Evolutionary conservation across 345 rosid genomes (phyloP).

Genomic region (Brassica cretica): DNA sequence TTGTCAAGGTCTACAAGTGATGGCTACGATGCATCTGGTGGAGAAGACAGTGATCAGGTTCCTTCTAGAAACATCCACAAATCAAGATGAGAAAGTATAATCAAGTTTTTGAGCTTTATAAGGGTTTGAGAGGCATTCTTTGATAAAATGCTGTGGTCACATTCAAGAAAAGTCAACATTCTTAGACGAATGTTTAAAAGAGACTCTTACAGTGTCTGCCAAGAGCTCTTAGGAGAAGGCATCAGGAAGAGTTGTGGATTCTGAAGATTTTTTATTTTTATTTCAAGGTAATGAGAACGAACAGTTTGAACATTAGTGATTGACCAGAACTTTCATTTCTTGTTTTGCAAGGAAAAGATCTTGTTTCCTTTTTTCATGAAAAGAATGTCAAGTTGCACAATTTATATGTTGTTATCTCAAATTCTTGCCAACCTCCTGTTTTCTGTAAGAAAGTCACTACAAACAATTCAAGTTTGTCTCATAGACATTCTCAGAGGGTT

Average conservation of each 20-base stretch:
- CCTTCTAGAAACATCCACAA: slow-evolving; percentile 72
- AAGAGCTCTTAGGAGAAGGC: neutral
- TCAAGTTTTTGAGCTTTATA: slow-evolving; percentile 18
- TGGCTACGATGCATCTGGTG: slow-evolving; percentile 96
- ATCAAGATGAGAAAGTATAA: slow-evolving; percentile 38
- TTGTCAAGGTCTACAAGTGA: slow-evolving; percentile 89
- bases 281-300: slow-evolving; percentile 11
- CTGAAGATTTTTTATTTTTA: slow-evolving; percentile 8
- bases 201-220: slow-evolving; percentile 8
- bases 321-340: slow-evolving; percentile 18
- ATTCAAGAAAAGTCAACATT: slow-evolving; percentile 3
- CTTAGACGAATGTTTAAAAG: slow-evolving; percentile 6
- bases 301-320: slow-evolving; percentile 27
- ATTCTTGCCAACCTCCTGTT: neutral
- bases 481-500: too few relatives aligned
- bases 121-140: slow-evolving; percentile 17
- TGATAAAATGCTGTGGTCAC: neutral
- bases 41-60: slow-evolving; percentile 94
- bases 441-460: neutral
- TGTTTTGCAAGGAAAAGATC: slow-evolving; percentile 6
- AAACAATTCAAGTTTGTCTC: neutral
- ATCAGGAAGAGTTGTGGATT: slow-evolving; percentile 9
- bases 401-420: neutral
- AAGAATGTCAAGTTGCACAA: slow-evolving; percentile 1
- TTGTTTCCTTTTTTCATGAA: neutral